Percentiles rank a stretch among this genome's conserved stretches.
Conservation (phyloP, 805 yeast genomes). For the Ogataea saltuana region DNA sequence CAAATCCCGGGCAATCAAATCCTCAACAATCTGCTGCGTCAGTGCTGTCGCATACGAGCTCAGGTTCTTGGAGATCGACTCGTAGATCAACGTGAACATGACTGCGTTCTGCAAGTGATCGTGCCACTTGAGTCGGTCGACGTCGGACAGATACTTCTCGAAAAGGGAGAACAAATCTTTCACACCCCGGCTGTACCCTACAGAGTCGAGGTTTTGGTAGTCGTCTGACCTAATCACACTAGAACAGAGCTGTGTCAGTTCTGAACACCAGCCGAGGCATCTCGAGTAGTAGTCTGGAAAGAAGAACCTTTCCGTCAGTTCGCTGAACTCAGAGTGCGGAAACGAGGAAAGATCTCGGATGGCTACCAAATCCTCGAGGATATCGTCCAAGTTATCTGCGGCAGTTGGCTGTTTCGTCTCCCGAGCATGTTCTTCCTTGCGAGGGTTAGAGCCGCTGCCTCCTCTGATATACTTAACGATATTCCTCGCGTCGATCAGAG, state of each 20-base stretch:
- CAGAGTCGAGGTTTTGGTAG: slow-evolving; percentile 14
- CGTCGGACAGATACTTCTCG: slow-evolving; percentile 12
- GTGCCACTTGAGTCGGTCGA: slow-evolving; percentile 12
- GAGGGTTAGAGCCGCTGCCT: slow-evolving; percentile 9
- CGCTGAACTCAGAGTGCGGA: slow-evolving; percentile 11
- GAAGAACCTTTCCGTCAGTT: slow-evolving; percentile 9
- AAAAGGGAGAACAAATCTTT: slow-evolving; percentile 14
- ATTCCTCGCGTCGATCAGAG: slow-evolving; percentile 13
- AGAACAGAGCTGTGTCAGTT: slow-evolving; percentile 8
- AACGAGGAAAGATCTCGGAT: slow-evolving; percentile 14
- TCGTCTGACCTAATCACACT: slow-evolving; percentile 13
- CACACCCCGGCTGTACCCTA: slow-evolving; percentile 20
- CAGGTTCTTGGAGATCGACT: slow-evolving; percentile 12
- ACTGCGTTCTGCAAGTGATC: slow-evolving; percentile 15
- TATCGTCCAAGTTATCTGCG: neutral
- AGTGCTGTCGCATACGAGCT: slow-evolving; percentile 12
- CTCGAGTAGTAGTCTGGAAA: slow-evolving; percentile 19
- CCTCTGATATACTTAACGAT: slow-evolving; percentile 16
- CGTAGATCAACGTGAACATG: slow-evolving; percentile 15
- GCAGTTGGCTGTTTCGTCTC: slow-evolving; percentile 4
- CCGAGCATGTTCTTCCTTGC: slow-evolving; percentile 10
- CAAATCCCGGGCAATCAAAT: slow-evolving; percentile 3
- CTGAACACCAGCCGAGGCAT: slow-evolving; percentile 18
- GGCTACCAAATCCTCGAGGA: slow-evolving; percentile 13
- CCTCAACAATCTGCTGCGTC: slow-evolving; percentile 15